Conservation (phyloP, 176 grass and related monocot species). For the Puya raimondii region DNA sequence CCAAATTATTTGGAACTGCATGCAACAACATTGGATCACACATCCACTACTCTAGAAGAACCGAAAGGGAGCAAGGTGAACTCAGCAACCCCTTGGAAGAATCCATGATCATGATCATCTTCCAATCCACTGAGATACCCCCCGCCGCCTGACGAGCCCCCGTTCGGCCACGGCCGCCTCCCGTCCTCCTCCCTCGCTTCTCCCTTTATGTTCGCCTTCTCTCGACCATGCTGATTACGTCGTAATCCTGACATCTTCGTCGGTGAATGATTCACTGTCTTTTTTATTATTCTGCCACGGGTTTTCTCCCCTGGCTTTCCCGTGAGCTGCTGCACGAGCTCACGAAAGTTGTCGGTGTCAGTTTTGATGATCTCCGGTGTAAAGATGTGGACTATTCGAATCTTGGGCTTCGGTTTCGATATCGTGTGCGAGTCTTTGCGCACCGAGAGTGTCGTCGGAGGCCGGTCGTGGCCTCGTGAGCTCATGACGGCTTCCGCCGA, state of each 20-base stretch:
- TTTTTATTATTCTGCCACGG: conserved; percentile 21
- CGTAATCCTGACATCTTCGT: not conserved
- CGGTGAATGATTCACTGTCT: conserved; percentile 1
- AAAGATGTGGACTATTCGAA: conserved; percentile 65
- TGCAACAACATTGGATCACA: not conserved
- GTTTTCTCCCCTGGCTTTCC: conserved; percentile 24
- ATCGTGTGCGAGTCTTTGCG: conserved; percentile 7
- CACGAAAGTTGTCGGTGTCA: conserved; percentile 69
- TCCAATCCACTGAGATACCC: not conserved
- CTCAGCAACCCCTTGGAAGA: not conserved
- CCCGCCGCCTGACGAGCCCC: not conserved
- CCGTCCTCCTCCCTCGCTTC: not conserved
- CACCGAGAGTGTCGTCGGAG: not conserved
- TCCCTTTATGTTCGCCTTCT: not conserved
- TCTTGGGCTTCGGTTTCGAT: conserved; percentile 39
- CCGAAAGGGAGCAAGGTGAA: not conserved
- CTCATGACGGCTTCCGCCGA: conserved; percentile 20
- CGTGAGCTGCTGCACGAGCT: conserved; percentile 82
- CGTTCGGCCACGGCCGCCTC: not conserved
- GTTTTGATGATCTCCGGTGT: conserved; percentile 89
- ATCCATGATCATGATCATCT: not conserved
- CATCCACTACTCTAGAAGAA: not conserved
- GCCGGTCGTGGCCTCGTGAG: conserved; percentile 7
- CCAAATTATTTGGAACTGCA: not conserved
- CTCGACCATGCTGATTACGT: not conserved